Evolutionary conservation across 2,329 filamentous ascomycete genomes (phyloP).

Genomic region (Fusarium sp.): DNA sequence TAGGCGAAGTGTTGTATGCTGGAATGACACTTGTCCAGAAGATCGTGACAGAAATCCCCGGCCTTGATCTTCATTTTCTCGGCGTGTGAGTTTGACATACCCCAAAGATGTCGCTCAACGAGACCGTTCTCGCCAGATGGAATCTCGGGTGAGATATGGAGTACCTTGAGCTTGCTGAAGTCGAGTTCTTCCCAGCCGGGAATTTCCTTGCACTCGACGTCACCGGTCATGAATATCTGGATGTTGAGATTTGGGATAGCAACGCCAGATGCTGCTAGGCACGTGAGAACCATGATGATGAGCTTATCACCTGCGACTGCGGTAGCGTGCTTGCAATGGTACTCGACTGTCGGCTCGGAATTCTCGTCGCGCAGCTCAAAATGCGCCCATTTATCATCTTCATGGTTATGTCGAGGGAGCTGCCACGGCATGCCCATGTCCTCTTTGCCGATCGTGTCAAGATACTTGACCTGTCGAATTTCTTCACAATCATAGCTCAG

Average conservation of each 20-base stretch:
- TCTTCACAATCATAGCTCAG: not conserved
- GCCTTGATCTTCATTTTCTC: not conserved
- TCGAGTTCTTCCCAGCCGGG: not conserved
- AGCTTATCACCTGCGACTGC: not conserved
- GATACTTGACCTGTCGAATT: not conserved
- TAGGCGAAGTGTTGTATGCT: not conserved
- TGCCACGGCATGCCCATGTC: not conserved
- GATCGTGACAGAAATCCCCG: not conserved
- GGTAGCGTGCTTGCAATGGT: not conserved
- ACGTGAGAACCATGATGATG: not conserved
- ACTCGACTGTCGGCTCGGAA: not conserved
- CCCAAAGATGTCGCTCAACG: not conserved
- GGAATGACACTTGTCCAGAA: not conserved
- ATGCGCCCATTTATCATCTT: not conserved
- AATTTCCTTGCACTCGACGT: not conserved
- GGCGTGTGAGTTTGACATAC: not conserved
- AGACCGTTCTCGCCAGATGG: not conserved
- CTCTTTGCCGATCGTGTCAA: not conserved
- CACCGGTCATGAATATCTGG: not conserved
- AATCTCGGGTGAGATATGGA: not conserved
- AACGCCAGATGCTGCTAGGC: not conserved
- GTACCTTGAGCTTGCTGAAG: not conserved
- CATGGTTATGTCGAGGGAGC: not conserved
- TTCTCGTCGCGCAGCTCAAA: not conserved
- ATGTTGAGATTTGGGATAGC: not conserved